These are phyloP conservation scores for Hymenochaete sp. DNA, from an alignment of 1,284 basidiomycete genomes.

Conservation along the genomic window DNA sequence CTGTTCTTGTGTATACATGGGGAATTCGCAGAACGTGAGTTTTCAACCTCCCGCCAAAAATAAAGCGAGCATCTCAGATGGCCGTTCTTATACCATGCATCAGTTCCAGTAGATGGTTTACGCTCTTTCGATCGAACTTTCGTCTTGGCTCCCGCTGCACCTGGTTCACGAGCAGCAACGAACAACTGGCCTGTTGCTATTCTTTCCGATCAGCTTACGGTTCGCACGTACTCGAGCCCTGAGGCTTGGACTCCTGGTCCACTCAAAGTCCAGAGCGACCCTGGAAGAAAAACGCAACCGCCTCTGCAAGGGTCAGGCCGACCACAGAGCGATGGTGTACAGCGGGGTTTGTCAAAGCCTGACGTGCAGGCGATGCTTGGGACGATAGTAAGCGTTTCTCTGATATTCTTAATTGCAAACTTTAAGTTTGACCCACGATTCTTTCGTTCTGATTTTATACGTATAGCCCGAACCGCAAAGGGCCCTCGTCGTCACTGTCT, in stretches of 20 bases:
- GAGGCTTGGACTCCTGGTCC: conserved; percentile 71
- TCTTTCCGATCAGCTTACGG: conserved; percentile 79
- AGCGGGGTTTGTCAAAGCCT: conserved; percentile 24
- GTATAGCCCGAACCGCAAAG: conserved; percentile 59
- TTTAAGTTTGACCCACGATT: conserved; percentile 8
- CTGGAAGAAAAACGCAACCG: background rate
- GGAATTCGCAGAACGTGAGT: conserved; percentile 82
- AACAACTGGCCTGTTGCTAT: conserved; percentile 88
- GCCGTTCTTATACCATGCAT: background rate
- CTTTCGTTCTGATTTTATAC: background rate
- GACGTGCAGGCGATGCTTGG: conserved; percentile 38
- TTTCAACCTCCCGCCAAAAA: background rate
- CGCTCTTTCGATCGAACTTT: conserved; percentile 94
- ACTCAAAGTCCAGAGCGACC: conserved; percentile 51
- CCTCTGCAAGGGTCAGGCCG: conserved; percentile 19
- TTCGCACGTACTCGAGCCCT: conserved; percentile 77
- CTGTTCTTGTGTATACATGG: conserved; percentile 86
- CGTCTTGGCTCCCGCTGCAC: conserved; percentile 72
- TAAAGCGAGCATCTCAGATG: background rate
- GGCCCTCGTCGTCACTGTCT: conserved; percentile 56
- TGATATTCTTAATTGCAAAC: conserved; percentile 11
- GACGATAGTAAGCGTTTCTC: conserved; percentile 42
- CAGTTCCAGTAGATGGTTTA: conserved; percentile 55
- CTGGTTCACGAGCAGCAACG: conserved; percentile 74
- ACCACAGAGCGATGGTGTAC: conserved; percentile 19